Conservation (phyloP, 1,139 yeast species). For the Suhomyces bribrorum region DNA sequence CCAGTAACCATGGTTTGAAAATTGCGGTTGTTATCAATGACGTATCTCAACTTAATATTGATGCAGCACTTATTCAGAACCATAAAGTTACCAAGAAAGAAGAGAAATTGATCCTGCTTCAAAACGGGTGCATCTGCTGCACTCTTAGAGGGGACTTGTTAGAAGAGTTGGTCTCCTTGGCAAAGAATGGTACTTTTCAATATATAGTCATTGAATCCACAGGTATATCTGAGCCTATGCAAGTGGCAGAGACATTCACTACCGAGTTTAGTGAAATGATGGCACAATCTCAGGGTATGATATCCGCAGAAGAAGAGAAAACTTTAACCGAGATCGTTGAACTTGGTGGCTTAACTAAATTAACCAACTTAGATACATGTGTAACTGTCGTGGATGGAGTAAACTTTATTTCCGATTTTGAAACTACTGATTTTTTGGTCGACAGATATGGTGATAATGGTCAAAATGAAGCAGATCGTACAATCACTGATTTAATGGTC, state of each 20-base stretch:
- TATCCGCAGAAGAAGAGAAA: constrained; percentile 23
- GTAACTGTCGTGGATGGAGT: constrained; percentile 49
- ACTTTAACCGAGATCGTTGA: constrained; percentile 31
- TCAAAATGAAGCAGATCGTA: constrained; percentile 41
- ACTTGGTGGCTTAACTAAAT: constrained; percentile 40
- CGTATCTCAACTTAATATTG: constrained; percentile 40
- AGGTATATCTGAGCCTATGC: constrained; percentile 52
- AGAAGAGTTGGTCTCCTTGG: constrained; percentile 41
- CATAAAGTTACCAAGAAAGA: constrained; percentile 42
- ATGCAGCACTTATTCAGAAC: constrained; percentile 39
- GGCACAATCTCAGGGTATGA: constrained; percentile 21
- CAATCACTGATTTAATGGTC: constrained; percentile 46
- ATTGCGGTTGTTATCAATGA: constrained; percentile 49
- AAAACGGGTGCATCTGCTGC: constrained; percentile 51
- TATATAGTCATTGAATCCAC: constrained; percentile 48
- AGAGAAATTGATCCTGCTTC: constrained; percentile 45
- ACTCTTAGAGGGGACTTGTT: constrained; percentile 47
- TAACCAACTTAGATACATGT: constrained; percentile 44
- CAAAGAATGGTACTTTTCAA: constrained; percentile 34
- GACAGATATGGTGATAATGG: constrained; percentile 42
- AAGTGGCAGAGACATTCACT: constrained; percentile 51
- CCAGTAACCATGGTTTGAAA: constrained; percentile 37
- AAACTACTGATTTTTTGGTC: constrained; percentile 43
- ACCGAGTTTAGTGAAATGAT: constrained; percentile 37
- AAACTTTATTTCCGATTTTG: constrained; percentile 39